These are phyloP conservation scores for Trichosanthes truncata DNA, from an alignment of 306 rosid genomes.

Conservation along the genomic window DNA sequence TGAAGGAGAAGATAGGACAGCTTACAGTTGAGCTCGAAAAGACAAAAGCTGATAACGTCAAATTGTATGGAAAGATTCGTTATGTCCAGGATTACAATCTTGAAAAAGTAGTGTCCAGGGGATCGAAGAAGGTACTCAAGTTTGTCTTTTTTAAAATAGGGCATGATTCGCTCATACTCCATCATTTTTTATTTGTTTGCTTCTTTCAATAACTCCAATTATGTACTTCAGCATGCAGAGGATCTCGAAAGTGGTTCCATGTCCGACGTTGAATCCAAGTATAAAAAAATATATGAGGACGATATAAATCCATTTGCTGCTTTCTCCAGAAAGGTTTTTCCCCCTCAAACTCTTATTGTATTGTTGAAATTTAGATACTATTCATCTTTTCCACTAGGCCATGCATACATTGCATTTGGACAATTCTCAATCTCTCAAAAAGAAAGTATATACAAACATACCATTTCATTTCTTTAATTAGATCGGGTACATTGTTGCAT, in stretches of 20 bases:
- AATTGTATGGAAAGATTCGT: constrained; percentile 94
- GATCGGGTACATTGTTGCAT: neutral
- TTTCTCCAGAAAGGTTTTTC: constrained; percentile 79
- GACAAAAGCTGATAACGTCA: constrained; percentile 89
- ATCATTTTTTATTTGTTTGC: neutral
- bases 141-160: neutral
- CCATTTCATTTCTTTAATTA: neutral
- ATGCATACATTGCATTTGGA: neutral
- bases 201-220: neutral
- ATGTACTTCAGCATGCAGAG: constrained; percentile 56
- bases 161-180: neutral
- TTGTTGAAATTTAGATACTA: neutral
- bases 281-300: constrained; percentile 95
- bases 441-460: neutral
- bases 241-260: constrained; percentile 91
- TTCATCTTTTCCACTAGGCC: neutral
- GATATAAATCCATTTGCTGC: constrained; percentile 99
- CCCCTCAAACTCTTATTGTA: neutral
- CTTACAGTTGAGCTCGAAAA: constrained; percentile 78
- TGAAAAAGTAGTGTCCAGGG: constrained; percentile 92
- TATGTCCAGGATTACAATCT: constrained; percentile 90
- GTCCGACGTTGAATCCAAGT: constrained; percentile 97
- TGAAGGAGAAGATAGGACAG: constrained; percentile 85
- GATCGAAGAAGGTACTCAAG: constrained; percentile 67
- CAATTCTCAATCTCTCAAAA: neutral